A percentile compares a stretch with the other conserved stretches of the same genome.
Evolutionary conservation across 345 rosid genomes (phyloP).

Genomic region (Eucalyptus fibrosa): DNA sequence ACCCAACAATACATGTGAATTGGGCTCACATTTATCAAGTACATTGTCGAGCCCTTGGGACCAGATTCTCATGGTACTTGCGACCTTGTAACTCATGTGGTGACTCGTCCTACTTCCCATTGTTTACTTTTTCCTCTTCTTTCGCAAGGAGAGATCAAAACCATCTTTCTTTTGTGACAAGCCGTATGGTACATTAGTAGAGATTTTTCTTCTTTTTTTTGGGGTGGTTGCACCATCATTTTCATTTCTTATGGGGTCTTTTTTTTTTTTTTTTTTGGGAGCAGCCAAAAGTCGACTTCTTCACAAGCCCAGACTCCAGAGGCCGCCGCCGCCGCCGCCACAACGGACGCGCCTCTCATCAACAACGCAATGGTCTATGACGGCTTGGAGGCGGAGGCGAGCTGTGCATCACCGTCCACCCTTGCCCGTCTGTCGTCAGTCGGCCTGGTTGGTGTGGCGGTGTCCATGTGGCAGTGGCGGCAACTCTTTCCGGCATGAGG

Average conservation of each 20-base stretch:
- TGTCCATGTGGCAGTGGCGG: constrained; percentile 29
- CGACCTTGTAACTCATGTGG: neutral
- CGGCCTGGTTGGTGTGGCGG: constrained; percentile 1
- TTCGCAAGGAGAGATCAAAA: neutral
- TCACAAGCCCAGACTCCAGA: constrained; percentile 17
- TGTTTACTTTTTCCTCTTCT: neutral
- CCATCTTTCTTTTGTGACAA: neutral
- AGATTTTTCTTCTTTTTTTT: neutral
- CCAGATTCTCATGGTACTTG: neutral
- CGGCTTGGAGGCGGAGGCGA: constrained; percentile 38
- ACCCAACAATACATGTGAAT: neutral
- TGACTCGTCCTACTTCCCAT: neutral
- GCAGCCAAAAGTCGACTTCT: constrained; percentile 65
- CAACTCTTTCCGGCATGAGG: neutral
- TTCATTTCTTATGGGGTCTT: neutral
- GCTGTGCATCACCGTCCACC: constrained; percentile 28
- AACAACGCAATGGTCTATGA: constrained; percentile 57
- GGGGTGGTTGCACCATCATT: neutral
- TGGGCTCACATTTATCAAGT: neutral
- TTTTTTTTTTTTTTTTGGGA: neutral
- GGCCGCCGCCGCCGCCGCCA: neutral
- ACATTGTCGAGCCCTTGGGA: neutral
- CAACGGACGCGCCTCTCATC: neutral
- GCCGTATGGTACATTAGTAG: neutral
- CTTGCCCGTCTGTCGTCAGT: neutral